Percentiles rank a stretch among this genome's conserved stretches.
phyloP scores from a whole-genome alignment of 2,329 filamentous ascomycete species.

The Fusarium sp. region DNA sequence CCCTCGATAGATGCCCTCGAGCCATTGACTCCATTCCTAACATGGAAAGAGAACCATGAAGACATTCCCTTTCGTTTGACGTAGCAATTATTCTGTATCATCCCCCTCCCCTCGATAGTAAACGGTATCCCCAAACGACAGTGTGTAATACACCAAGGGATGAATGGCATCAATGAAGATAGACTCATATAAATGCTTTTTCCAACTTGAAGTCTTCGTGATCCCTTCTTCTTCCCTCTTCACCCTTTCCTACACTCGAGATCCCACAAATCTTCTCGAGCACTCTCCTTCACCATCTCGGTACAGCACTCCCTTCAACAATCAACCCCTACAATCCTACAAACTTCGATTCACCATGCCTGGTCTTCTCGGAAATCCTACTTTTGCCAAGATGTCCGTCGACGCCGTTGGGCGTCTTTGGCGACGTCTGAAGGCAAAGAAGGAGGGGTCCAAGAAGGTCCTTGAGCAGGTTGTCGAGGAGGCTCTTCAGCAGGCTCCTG shows the following conservation, averaged over 20 bases:
- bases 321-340: background rate
- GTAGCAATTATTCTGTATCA: background rate
- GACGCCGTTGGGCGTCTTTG: background rate
- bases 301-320: background rate
- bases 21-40: background rate
- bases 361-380: background rate
- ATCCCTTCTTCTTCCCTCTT: background rate
- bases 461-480: too few species aligned
- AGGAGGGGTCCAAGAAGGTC: background rate
- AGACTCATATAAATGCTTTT: background rate
- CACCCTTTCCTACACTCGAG: background rate
- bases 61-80: background rate
- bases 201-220: background rate
- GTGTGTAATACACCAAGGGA: background rate
- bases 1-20: background rate
- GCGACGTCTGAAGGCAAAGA: background rate
- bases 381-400: background rate
- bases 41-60: background rate
- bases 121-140: background rate
- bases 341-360: background rate
- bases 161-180: background rate
- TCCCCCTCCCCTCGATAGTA: constrained; percentile 13
- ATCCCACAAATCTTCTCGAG: background rate
- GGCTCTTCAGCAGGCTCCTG: background rate
- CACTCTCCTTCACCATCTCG: background rate